Conservation (phyloP, 2,329 filamentous ascomycete genomes). For the Aspergillus pseudoterreus region DNA sequence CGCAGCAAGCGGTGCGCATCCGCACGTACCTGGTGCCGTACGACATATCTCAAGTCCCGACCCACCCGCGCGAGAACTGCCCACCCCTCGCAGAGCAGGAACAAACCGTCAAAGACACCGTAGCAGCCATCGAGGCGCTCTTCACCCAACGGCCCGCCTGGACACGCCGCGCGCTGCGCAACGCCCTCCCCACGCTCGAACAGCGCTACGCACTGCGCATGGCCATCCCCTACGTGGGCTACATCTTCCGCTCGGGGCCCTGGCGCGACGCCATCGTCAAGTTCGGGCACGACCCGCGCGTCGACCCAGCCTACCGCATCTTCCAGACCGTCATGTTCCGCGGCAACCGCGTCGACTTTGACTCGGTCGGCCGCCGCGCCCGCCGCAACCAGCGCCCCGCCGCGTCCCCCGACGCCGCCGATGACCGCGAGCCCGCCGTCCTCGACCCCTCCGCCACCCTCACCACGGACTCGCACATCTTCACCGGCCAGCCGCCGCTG, state of each 20-base stretch:
- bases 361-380: constrained; percentile 20
- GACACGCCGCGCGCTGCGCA: constrained; percentile 78
- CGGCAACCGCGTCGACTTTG: constrained; percentile 45
- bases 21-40: constrained; percentile 58
- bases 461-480: constrained; percentile 57
- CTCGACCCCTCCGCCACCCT: neutral
- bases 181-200: constrained; percentile 56
- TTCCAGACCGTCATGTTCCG: constrained; percentile 93
- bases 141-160: constrained; percentile 77
- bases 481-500: constrained; percentile 69
- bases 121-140: constrained; percentile 60
- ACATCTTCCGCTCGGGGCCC: constrained; percentile 87
- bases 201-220: constrained; percentile 61
- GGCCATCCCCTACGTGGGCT: constrained; percentile 79
- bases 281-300: constrained; percentile 82
- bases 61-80: constrained; percentile 55
- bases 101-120: constrained; percentile 59
- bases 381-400: constrained; percentile 26
- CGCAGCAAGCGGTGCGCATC: constrained; percentile 55
- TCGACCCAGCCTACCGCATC: constrained; percentile 68
- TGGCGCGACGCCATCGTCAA: constrained; percentile 85
- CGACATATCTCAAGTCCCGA: constrained; percentile 61
- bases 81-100: constrained; percentile 50
- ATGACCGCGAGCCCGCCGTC: constrained; percentile 7
- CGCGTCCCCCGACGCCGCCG: constrained; percentile 23